These are phyloP conservation scores for Sclerotinia subarctica DNA, from an alignment of 2,329 filamentous ascomycete species.

Conservation along the genomic window DNA sequence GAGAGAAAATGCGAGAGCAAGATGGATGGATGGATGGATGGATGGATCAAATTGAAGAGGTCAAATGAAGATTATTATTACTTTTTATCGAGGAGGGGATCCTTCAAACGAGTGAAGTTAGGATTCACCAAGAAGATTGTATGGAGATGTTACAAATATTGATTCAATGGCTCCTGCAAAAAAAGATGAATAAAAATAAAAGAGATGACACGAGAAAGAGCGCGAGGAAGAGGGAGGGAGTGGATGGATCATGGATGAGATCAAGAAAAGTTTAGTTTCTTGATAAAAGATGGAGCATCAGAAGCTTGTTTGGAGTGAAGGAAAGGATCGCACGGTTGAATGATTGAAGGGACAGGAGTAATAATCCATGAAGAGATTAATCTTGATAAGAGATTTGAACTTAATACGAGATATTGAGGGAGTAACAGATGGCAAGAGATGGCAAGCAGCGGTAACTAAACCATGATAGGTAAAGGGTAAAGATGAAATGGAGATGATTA, in stretches of 20 bases:
- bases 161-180: not conserved
- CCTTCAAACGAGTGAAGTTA: not conserved
- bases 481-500: not conserved
- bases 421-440: not conserved
- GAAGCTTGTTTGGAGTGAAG: conserved; percentile 6
- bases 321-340: not conserved
- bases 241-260: not conserved
- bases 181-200: too few species aligned
- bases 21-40: not conserved
- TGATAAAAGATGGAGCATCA: not conserved
- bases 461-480: not conserved
- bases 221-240: not conserved
- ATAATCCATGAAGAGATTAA: not conserved
- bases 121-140: not conserved
- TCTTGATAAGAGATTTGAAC: conserved; percentile 5
- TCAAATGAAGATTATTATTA: not conserved
- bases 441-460: not conserved
- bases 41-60: not conserved
- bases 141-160: not conserved
- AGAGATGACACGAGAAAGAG: not conserved
- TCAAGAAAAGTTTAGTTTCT: not conserved
- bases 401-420: conserved; percentile 10
- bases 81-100: not conserved
- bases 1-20: conserved; percentile 3
- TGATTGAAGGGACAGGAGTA: not conserved